phyloP scores from a whole-genome alignment of 176 grass and related monocot genomes.

The Chrysopogon serrulatus region DNA sequence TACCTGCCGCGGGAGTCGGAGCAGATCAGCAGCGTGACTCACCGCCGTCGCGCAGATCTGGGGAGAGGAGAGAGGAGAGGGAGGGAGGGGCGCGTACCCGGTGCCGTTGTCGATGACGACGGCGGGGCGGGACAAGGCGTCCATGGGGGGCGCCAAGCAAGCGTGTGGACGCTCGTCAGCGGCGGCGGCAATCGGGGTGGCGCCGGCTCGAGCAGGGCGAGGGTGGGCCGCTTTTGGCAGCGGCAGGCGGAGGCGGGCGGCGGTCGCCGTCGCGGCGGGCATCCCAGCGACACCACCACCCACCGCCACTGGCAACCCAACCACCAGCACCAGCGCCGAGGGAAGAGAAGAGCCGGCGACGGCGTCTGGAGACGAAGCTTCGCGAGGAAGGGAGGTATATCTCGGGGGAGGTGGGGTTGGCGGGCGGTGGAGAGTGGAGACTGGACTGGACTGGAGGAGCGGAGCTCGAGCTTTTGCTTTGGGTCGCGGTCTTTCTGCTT shows the following conservation, averaged over 20 bases:
- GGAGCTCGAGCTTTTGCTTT: neutral
- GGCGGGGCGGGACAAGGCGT: conserved; percentile 71
- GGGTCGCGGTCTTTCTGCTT: conserved; percentile 14
- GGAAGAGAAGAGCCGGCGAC: neutral
- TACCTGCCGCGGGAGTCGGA: conserved; percentile 35
- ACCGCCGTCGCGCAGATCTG: conserved; percentile 19
- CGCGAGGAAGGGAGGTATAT: conserved; percentile 10
- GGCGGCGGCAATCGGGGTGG: neutral
- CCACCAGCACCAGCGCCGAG: neutral
- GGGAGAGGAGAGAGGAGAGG: neutral
- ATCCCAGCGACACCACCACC: conserved; percentile 31
- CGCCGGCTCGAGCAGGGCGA: neutral
- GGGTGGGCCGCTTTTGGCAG: neutral
- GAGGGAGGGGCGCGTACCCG: conserved; percentile 44
- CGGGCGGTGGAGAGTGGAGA: neutral
- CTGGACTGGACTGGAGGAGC: too few species aligned
- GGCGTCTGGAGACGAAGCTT: conserved; percentile 10
- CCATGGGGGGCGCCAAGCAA: conserved; percentile 45
- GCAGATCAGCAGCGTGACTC: conserved; percentile 5
- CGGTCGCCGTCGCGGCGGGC: conserved; percentile 33
- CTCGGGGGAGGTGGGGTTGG: neutral
- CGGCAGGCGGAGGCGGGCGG: neutral
- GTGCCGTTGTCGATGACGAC: conserved; percentile 99
- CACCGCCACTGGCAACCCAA: conserved; percentile 28
- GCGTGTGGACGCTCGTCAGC: neutral